Percentiles rank a stretch among this genome's conserved stretches.
Evolutionary conservation across 495 filamentous ascomycete genomes (phyloP).

Genomic region (Aspergillus nanangensis): DNA sequence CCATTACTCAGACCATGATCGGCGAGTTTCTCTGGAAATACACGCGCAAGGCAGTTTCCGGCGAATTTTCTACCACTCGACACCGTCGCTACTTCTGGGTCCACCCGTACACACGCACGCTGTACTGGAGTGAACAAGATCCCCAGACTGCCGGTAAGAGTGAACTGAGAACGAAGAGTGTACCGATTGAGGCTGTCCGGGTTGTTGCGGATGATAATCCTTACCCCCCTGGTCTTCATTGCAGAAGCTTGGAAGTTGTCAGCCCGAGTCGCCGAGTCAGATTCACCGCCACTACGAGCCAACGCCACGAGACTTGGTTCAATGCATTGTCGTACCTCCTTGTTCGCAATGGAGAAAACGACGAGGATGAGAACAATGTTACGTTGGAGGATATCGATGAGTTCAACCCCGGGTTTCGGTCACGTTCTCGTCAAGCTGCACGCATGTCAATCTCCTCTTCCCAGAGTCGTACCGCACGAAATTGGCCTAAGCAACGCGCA

Average conservation of each 20-base stretch:
- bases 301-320: constrained; percentile 97
- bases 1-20: constrained; percentile 99
- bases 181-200: constrained; percentile 86
- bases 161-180: constrained; percentile 88
- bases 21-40: constrained; percentile 99
- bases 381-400: constrained; percentile 79
- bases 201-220: constrained; percentile 96
- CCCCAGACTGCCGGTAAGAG: constrained; percentile 70
- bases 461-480: constrained; percentile 65
- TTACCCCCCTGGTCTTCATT: constrained; percentile 88
- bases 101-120: constrained; percentile 91
- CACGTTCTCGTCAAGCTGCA: constrained; percentile 49
- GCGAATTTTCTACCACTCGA: constrained; percentile 78
- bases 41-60: constrained; percentile 83
- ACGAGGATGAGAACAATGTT: constrained; percentile 55
- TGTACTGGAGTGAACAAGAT: constrained; percentile 96
- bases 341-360: constrained; percentile 61
- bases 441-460: constrained; percentile 77
- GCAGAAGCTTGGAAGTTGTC: constrained; percentile 85
- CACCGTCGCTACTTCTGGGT: constrained; percentile 99
- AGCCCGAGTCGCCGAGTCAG: constrained; percentile 85
- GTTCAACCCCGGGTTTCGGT: constrained; percentile 72
- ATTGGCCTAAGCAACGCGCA: constrained; percentile 47
- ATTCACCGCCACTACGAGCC: constrained; percentile 89
- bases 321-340: constrained; percentile 94